Percentiles rank a stretch among this genome's conserved stretches.
phyloP scores from a whole-genome alignment of 2,329 filamentous ascomycete species.

The Sclerotiophoma versabilis region DNA sequence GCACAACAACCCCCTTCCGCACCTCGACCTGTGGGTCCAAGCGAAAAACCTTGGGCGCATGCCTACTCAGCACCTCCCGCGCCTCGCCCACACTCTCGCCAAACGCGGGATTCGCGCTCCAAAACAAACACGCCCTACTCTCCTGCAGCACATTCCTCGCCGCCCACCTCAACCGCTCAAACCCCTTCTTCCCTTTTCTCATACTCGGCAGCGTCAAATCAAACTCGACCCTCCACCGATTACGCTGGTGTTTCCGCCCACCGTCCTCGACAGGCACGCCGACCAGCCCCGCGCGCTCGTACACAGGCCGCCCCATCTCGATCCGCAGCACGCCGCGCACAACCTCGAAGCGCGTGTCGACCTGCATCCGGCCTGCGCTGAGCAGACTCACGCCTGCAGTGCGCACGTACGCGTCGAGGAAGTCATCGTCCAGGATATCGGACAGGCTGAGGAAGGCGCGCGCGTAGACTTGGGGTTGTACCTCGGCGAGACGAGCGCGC shows the following conservation, averaged over 20 bases:
- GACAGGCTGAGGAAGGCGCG: conserved; percentile 75
- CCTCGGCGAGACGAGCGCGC: conserved; percentile 58
- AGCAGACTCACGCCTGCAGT: conserved; percentile 82
- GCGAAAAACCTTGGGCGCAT: conserved; percentile 41
- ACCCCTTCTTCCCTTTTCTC: conserved; percentile 82
- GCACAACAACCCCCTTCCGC: conserved; percentile 38
- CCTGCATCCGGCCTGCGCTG: conserved; percentile 74
- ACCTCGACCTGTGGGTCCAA: conserved; percentile 32
- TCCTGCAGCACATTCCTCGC: conserved; percentile 76
- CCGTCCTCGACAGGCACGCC: conserved; percentile 70
- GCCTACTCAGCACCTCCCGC: conserved; percentile 34
- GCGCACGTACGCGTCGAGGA: conserved; percentile 87
- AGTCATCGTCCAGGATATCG: conserved; percentile 74
- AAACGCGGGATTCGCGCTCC: conserved; percentile 58
- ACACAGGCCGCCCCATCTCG: conserved; percentile 80
- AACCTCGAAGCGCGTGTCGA: conserved; percentile 76
- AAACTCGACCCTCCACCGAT: conserved; percentile 79
- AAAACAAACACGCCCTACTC: conserved; percentile 79
- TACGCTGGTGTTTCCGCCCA: conserved; percentile 69
- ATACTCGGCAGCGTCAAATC: conserved; percentile 78
- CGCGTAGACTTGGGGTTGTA: conserved; percentile 62
- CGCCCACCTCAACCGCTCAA: conserved; percentile 78
- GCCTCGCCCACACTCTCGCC: conserved; percentile 34
- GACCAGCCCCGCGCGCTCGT: conserved; percentile 81
- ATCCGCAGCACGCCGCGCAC: conserved; percentile 74